These are phyloP conservation scores for Colletotrichum tropicale DNA, from an alignment of 2,329 filamentous ascomycete genomes.

Conservation along the genomic window DNA sequence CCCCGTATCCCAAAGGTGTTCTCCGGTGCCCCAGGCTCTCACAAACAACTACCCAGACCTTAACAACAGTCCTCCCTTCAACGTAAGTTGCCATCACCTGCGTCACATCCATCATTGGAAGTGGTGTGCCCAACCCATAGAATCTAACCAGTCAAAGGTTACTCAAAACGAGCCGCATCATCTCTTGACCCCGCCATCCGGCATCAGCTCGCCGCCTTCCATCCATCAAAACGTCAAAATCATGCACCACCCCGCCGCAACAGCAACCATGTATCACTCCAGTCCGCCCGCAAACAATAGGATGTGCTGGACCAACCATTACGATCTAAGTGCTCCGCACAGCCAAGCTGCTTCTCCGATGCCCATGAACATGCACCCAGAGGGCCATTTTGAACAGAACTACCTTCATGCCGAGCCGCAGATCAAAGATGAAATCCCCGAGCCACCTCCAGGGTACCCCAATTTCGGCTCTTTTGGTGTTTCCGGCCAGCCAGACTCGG, in stretches of 20 bases:
- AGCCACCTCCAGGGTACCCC: constrained; percentile 32
- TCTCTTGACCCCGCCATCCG: constrained; percentile 57
- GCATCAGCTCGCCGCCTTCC: constrained; percentile 48
- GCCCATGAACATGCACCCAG: constrained; percentile 38
- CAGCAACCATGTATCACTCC: constrained; percentile 41
- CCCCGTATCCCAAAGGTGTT: constrained; percentile 5
- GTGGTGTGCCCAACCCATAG: neutral
- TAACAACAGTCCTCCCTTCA: constrained; percentile 26
- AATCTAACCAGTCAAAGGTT: constrained; percentile 22
- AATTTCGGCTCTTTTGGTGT: constrained; percentile 42
- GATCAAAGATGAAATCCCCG: constrained; percentile 36
- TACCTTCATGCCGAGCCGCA: constrained; percentile 40
- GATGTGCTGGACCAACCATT: constrained; percentile 48
- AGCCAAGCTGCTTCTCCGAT: constrained; percentile 52
- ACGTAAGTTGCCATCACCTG: constrained; percentile 28
- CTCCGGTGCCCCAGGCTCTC: neutral
- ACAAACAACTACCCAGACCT: constrained; percentile 1
- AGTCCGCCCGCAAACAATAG: constrained; percentile 53
- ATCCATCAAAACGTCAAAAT: constrained; percentile 48
- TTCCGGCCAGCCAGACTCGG: constrained; percentile 23
- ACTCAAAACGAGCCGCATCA: constrained; percentile 42
- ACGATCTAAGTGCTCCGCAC: constrained; percentile 45
- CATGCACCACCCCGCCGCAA: constrained; percentile 43
- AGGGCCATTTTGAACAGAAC: constrained; percentile 41
- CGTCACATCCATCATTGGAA: neutral